A percentile compares a stretch with the other conserved stretches of the same genome.
These are phyloP conservation scores for Gypsophila paniculata DNA, from an alignment of 179 eudicot genomes.

Conservation along the genomic window DNA sequence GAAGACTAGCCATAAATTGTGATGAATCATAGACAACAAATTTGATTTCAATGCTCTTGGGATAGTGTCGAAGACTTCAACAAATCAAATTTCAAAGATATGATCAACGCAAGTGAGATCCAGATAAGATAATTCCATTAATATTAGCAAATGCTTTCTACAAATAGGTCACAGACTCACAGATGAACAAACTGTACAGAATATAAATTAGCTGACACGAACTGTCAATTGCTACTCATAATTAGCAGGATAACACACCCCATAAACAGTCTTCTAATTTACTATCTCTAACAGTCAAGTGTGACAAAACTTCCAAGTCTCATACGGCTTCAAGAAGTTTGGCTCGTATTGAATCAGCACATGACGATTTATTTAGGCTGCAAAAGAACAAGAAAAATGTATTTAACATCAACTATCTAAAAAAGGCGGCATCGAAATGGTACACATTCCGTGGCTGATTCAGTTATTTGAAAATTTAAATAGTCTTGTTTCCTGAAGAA, in stretches of 20 bases:
- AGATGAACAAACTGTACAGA: no score
- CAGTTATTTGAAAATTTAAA: background rate
- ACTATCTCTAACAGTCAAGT: constrained; percentile 18
- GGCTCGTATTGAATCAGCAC: constrained; percentile 28
- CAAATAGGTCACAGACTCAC: background rate
- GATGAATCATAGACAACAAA: background rate
- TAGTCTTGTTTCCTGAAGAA: no score
- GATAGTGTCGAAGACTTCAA: background rate
- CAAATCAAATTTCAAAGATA: background rate
- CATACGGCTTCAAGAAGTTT: constrained; percentile 27
- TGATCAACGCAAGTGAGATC: background rate
- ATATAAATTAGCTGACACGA: background rate
- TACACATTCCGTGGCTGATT: constrained; percentile 1
- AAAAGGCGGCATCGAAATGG: background rate
- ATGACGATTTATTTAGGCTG: constrained; percentile 35
- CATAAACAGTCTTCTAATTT: background rate
- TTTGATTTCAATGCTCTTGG: background rate
- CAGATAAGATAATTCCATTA: background rate
- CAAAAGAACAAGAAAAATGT: constrained; percentile 13
- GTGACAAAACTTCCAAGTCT: background rate
- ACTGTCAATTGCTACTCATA: background rate
- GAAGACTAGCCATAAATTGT: no score
- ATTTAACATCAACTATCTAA: background rate
- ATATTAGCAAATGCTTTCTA: constrained; percentile 16
- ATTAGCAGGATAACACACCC: background rate